Evolutionary conservation across 2,329 filamentous ascomycete species (phyloP), one percentile per base, ranked within the genome.

Genomic region (Alternaria triticimaculans): DNA sequence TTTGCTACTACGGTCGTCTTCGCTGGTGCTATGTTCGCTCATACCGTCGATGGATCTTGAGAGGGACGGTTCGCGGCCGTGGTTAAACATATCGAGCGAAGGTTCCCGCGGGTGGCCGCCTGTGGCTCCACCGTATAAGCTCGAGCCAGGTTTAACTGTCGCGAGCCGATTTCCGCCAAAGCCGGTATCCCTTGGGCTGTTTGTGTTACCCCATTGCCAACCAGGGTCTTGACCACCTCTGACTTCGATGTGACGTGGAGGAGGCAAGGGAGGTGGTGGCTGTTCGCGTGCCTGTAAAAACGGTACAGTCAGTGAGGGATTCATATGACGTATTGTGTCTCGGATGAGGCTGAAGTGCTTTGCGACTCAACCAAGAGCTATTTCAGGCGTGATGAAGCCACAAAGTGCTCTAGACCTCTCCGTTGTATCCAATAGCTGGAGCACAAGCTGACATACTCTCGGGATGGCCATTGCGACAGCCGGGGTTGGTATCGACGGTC

Each of bases 231-330:
- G 83, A 37, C 87, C 88, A 66, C 83, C 78, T 70, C 83, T 81
- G 67, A 88, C 86, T 68, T 84, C 82, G 63, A 90, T 85, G 74
- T 85, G 81, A 77, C 83, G 84, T 56, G 89, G 87, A 62, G 89
- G 89, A 71, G 89, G 89, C 72, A 91, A 83, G 54, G 89, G 88
- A 67, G 89, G 89, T 62, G 89, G 89, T 55, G 84, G 82, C 28
- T 84, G 81, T 71, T 84, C 82, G 73, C 85, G 83, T 63, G 85
- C 83, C 60, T 62, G 20, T 23, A 23, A 46, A 58, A 46, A 28
- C 46, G 21, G 14, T 54, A 30, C 48, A 28, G 49, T 62, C 48
- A 62, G 60, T 59, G 20, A 48, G 58, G 20, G 23, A 33, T 46
- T 58, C 37, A 37, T 28, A 30, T 25, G 44, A n/a, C 41, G 25